Base-by-base conservation (phyloP, 2,329 filamentous ascomycete genomes). In the Alternaria gansuensis region DNA sequence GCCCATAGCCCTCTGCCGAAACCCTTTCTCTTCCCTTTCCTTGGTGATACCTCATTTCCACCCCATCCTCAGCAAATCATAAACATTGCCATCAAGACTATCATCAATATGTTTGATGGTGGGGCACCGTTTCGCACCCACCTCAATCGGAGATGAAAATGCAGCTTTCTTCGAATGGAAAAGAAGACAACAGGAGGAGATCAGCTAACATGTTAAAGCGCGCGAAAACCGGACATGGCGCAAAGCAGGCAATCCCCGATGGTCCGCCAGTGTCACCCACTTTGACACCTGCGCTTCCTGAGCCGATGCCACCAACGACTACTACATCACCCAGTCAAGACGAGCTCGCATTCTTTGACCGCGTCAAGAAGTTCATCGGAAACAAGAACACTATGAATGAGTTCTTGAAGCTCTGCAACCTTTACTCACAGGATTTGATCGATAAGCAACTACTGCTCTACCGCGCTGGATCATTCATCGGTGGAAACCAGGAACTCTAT, bases 401-500 rank as follows among this genome's bases (percentile, higher is more conserved):
- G 76, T 99, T 99, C 78, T 80, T 99, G 64, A 99, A 99, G 81
- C 87, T 99, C 10, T 95, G 94, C 82, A 99, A 98, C 68, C 84
- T 99, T 29, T 99, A 92, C 80, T 95, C 91, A 23, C 91, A 96
- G 70, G 93, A 96, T 67, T 85, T 99, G 50, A 96, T 99, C 62
- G 92, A 96, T 72, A 90, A 90, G 57, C 88, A 91, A 60, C 88
- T 92, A 2, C 82, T 99, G 13, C 87, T 95, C 26, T 89, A 92
- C 75, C 91, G 95, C 74, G 92, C 92, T 2, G 87, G 89, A 53
- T 85, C 87, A 5, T 99, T 97, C 74, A 93, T 99, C 59, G 92
- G 93, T 13, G 88, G 89, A 36, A 97, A 95, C 70, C 85, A 88
- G 0, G 96, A 99, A 67, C 83, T 99, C n/a, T 90, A 96, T 83